These are phyloP conservation scores for Sphagnum contortum DNA, from an alignment of 225 moss, liverwort and hornwort species.

Conservation along the genomic window DNA sequence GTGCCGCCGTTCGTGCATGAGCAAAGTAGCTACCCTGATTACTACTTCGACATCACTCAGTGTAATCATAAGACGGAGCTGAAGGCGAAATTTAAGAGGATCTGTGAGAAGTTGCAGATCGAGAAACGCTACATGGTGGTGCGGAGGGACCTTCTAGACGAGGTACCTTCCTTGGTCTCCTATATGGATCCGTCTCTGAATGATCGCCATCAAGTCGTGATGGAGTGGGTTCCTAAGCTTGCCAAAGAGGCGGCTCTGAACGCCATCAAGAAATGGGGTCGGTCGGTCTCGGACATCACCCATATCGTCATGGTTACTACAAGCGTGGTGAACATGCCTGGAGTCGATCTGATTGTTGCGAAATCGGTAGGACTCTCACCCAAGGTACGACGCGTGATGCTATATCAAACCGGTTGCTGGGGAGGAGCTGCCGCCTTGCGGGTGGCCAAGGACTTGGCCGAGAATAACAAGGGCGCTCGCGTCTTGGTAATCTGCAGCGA, in stretches of 20 bases:
- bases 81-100: too few relatives aligned
- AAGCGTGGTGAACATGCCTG: slow-evolving; percentile 35
- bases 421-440: slow-evolving; percentile 20
- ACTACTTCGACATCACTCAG: too few relatives aligned
- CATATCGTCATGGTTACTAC: slow-evolving; percentile 35
- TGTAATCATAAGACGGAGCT: too few relatives aligned
- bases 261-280: slow-evolving; percentile 39
- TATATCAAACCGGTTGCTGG: slow-evolving; percentile 31
- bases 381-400: slow-evolving; percentile 30
- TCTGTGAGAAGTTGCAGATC: slow-evolving; percentile 31
- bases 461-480: slow-evolving; percentile 37
- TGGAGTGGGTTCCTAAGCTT: slow-evolving; percentile 38
- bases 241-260: slow-evolving; percentile 28
- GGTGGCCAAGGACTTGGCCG: slow-evolving; percentile 30
- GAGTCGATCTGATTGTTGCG: slow-evolving; percentile 26
- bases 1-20: too few relatives aligned
- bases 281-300: slow-evolving; percentile 27
- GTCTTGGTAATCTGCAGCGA: slow-evolving; percentile 28
- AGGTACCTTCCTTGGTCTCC: slow-evolving; percentile 39
- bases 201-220: slow-evolving; percentile 36
- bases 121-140: slow-evolving; percentile 31
- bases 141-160: slow-evolving; percentile 33
- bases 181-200: slow-evolving; percentile 42
- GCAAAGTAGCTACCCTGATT: too few relatives aligned
- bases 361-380: slow-evolving; percentile 26